Conservation (phyloP, 2,329 filamentous ascomycete species). For the Parafenestella ontariensis region DNA sequence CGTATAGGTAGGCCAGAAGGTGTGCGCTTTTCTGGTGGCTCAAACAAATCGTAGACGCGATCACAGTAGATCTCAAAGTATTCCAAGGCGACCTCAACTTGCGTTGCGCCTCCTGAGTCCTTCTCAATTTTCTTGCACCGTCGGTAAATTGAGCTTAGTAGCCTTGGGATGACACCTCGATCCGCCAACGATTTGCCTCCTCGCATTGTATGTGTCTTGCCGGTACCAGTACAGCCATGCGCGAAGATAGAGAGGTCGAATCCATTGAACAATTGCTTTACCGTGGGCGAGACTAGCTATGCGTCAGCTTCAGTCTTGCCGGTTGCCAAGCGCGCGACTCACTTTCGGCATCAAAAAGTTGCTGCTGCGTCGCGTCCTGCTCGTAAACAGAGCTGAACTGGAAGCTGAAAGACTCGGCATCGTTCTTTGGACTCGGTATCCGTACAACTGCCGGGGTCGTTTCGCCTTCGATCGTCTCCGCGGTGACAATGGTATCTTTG, state of each 20-base stretch:
- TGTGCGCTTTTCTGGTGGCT: conserved; percentile 85
- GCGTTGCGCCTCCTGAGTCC: conserved; percentile 73
- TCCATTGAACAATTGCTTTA: conserved; percentile 91
- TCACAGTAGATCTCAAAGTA: conserved; percentile 99
- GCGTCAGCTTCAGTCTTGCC: conserved; percentile 23
- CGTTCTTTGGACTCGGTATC: conserved; percentile 94
- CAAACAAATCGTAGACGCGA: conserved; percentile 90
- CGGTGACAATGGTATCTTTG: conserved; percentile 83
- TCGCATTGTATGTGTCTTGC: conserved; percentile 96
- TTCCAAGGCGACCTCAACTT: conserved; percentile 77
- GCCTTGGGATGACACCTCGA: conserved; percentile 83
- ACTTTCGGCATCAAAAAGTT: conserved; percentile 90
- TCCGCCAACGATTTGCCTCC: conserved; percentile 86
- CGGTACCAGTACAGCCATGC: conserved; percentile 91
- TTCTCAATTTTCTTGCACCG: conserved; percentile 84
- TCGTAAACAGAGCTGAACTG: conserved; percentile 95
- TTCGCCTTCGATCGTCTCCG: conserved; percentile 54
- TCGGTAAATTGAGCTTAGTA: conserved; percentile 85
- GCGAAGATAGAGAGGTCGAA: conserved; percentile 79
- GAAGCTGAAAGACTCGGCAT: conserved; percentile 88
- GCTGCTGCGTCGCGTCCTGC: conserved; percentile 78
- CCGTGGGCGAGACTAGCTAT: conserved; percentile 76
- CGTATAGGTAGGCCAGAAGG: conserved; percentile 80
- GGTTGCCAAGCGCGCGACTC: conserved; percentile 25
- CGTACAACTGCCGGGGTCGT: conserved; percentile 70